Base-by-base conservation (phyloP, 192 early-diverging fungal species). In the Coemansia sp. region DNA sequence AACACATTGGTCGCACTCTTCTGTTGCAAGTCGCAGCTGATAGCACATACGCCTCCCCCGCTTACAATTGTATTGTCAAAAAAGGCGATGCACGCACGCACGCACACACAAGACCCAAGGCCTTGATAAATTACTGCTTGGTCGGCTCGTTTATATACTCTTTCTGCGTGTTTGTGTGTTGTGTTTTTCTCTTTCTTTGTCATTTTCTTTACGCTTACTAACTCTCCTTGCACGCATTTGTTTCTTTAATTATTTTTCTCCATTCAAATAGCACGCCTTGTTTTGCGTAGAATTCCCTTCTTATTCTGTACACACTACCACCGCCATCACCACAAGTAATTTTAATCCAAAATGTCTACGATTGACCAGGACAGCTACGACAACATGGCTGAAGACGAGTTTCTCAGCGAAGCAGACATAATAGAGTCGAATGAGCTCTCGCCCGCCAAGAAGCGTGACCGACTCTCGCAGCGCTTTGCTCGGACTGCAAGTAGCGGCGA, bases 401-500 rank as follows among this genome's bases (percentile, higher is more conserved):
- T 73, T 59, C 57, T 60, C 40, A 70, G 55, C 29, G 70, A 79
- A 48, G 29, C 61, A 41, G 76, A 70, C 52, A 72, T 79, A 44
- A 64, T 79, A 55, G 48, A 63, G 66, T 69, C 76, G 11, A 29
- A 55, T n/a, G 67, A 72, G 38, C 61, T 79, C 34, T 22, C 67
- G 81, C 63, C 68, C 50, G 75, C 78, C 58, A 77, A 85, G 37
- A 89, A 89, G 67, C 83, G 56, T 56, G 63, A 77, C 52, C 80
- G 81, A 29, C 72, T 89, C 17, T 87, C 84, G 31, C 84, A 85
- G 59, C 64, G 87, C 6, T 90, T 93, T 64, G 82, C 87, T 10
- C 82, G 85, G 50, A 87, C 88, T 2, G 77, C 86, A 33, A 88
- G 89, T 29, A 89, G 90, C 70, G 93, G 93, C 38, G 86, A 94